These are phyloP conservation scores for Suhomyces panamericanus DNA, from an alignment of 1,139 yeast species.

Conservation along the genomic window DNA sequence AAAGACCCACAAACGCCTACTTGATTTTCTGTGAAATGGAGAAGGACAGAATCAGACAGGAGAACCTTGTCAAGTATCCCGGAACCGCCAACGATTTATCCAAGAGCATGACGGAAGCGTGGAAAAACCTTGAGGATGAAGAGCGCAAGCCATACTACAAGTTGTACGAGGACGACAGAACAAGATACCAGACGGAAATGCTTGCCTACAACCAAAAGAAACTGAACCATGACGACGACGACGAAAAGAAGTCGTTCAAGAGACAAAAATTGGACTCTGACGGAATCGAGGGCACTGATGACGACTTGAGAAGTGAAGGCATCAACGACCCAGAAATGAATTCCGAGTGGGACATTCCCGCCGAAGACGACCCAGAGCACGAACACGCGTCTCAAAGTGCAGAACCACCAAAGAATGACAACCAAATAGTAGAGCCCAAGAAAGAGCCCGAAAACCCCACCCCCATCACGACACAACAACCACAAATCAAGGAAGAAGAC, in stretches of 20 bases:
- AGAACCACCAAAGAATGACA: background rate
- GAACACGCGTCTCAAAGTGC: background rate
- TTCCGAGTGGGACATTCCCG: constrained; percentile 4
- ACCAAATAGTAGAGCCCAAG: background rate
- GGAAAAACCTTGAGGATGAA: constrained; percentile 75
- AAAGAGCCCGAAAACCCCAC: background rate
- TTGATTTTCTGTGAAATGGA: constrained; percentile 84
- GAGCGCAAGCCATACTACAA: constrained; percentile 75
- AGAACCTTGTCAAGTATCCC: constrained; percentile 45
- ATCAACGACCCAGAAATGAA: constrained; percentile 3
- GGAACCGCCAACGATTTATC: constrained; percentile 66
- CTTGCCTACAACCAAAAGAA: constrained; percentile 54
- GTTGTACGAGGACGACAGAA: constrained; percentile 76
- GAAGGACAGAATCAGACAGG: constrained; percentile 67
- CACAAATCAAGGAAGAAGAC: background rate
- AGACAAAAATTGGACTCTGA: constrained; percentile 16
- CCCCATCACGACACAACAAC: background rate
- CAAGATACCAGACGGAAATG: constrained; percentile 75
- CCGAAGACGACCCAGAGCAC: constrained; percentile 1
- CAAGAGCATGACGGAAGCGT: constrained; percentile 76
- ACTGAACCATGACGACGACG: constrained; percentile 14
- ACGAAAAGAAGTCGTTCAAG: constrained; percentile 13
- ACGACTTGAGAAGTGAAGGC: constrained; percentile 10
- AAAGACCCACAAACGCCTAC: constrained; percentile 88
- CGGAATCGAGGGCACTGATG: constrained; percentile 9